Evolutionary conservation across 2,329 filamentous ascomycete species (phyloP), one percentile per base, ranked within the genome.

Genomic region (Aschersonia sp.): DNA sequence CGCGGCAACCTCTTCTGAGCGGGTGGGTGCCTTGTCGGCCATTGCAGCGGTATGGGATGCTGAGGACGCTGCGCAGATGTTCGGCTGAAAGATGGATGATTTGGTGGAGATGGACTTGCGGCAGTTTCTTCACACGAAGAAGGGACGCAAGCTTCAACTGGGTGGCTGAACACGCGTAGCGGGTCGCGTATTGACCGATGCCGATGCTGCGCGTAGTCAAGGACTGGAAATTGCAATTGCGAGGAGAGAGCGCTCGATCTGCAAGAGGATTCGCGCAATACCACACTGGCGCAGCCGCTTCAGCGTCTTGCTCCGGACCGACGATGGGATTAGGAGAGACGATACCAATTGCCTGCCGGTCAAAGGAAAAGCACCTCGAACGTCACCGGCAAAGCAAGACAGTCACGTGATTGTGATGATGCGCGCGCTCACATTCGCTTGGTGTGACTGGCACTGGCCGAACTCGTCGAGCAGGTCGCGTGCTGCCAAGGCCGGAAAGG

Each of bases 11-110:
- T 64, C 62, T 49, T 60, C 53, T 48, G 59, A 51, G 58, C 65
- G 65, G 55, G 67, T 63, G 51, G 55, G 54, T 45, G 58, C 46
- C 54, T 61, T 61, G 49, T 69, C 66, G 47, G 66, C 63, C 66
- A 69, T 69, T 56, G 57, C 58, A 32, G 55, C 48, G 50, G 44
- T 44, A 32, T 10, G 42, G 30, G 29, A 5, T 33, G 47, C 47
- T 47, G 49, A 48, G 50, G 50, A 49, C 47, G 49, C 55, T 56
- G 53, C 53, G 55, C 57, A 49, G 32, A 10, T 44, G 39, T 37
- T 30, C 41, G 30, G 35, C 12, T 22, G 33, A 22, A n/a, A 6
- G 45, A 46, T 47, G 46, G 44, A 45, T 50, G 42, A n/a, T 10
- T 37, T 47, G 43, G 42, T 47, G 44, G 40, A 44, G 43, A 10